These are phyloP conservation scores for Phialophora expanda DNA, from an alignment of 2,329 filamentous ascomycete genomes.

Conservation along the genomic window DNA sequence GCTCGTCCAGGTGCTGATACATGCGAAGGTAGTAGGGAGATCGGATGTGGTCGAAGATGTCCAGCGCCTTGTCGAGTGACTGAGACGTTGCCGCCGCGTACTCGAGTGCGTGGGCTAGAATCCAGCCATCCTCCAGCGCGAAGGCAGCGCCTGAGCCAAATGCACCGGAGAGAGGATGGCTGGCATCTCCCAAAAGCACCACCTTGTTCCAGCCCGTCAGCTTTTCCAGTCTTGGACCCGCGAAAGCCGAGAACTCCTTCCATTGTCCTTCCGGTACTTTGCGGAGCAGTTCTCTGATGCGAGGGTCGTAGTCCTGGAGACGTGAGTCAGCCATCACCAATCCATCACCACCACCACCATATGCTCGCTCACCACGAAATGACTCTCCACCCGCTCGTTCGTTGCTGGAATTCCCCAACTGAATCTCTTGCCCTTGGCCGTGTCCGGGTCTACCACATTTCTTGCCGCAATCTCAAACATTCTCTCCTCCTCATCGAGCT, in stretches of 20 bases:
- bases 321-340: background rate
- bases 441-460: constrained; percentile 43
- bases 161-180: constrained; percentile 59
- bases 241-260: constrained; percentile 57
- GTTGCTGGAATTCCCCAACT: constrained; percentile 39
- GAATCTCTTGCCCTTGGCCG: constrained; percentile 28
- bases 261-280: constrained; percentile 49
- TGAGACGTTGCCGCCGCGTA: constrained; percentile 32
- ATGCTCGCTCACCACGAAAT: constrained; percentile 44
- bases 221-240: constrained; percentile 51
- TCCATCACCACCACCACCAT: background rate
- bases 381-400: constrained; percentile 40
- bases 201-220: constrained; percentile 53
- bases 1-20: constrained; percentile 45
- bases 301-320: constrained; percentile 49
- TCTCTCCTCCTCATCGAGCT: constrained; percentile 39
- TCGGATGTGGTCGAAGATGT: constrained; percentile 49
- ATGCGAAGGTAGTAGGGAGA: constrained; percentile 51
- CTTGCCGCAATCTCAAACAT: constrained; percentile 50
- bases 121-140: constrained; percentile 55
- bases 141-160: constrained; percentile 55
- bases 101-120: constrained; percentile 48
- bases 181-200: constrained; percentile 61
- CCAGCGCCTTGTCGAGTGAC: constrained; percentile 42
- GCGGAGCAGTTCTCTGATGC: constrained; percentile 49